Evolutionary conservation across 495 filamentous ascomycete genomes (phyloP).

Genomic region (Neurospora sp.): DNA sequence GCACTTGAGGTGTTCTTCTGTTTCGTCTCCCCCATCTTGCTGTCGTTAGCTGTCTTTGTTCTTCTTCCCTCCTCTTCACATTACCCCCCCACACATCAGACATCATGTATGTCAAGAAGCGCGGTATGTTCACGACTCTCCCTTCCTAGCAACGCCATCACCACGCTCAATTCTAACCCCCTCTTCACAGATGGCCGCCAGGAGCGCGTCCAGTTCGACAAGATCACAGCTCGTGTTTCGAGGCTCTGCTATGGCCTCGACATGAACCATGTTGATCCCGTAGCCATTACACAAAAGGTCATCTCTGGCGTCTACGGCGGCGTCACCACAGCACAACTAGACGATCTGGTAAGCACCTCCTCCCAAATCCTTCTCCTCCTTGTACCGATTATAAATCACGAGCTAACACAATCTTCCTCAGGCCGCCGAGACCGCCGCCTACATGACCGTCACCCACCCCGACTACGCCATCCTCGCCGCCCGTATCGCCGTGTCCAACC

Average conservation of each 20-base stretch:
- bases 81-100: constrained; percentile 3
- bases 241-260: constrained; percentile 95
- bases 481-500: constrained; percentile 96
- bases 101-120: constrained; percentile 51
- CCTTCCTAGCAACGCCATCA: background rate
- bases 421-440: constrained; percentile 97
- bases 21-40: background rate
- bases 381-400: background rate
- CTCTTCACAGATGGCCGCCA: constrained; percentile 77
- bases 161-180: constrained; percentile 13
- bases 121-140: constrained; percentile 34
- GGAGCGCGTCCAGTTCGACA: constrained; percentile 99
- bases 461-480: constrained; percentile 98
- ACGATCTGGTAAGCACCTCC: constrained; percentile 70
- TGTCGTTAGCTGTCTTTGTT: background rate
- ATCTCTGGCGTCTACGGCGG: constrained; percentile 99
- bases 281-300: constrained; percentile 97
- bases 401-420: constrained; percentile 27
- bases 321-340: constrained; percentile 89
- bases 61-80: background rate
- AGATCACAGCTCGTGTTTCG: constrained; percentile 97
- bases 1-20: background rate
- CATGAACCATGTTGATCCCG: constrained; percentile 91
- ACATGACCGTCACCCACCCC: constrained; percentile 99
- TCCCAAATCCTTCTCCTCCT: constrained; percentile 1